Percentiles rank a stretch among this genome's conserved stretches.
Evolutionary conservation across 2,329 filamentous ascomycete species (phyloP).

Genomic region (Fusarium sp.): DNA sequence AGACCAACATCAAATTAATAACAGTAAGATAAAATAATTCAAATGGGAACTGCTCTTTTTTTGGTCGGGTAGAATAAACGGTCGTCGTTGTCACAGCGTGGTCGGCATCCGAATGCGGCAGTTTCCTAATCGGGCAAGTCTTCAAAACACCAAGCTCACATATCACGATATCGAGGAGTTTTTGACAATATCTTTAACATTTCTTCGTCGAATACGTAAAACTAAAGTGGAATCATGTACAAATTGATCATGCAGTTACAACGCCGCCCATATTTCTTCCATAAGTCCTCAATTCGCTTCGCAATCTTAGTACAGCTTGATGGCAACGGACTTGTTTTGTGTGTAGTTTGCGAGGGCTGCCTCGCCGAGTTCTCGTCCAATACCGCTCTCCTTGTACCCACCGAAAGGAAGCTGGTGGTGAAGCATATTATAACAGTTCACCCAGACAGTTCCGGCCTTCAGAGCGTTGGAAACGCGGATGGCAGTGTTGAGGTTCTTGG

Average conservation of each 20-base stretch:
- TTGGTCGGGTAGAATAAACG: neutral
- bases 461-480: conserved; percentile 81
- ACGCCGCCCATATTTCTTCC: conserved; percentile 34
- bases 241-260: conserved; percentile 38
- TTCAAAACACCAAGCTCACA: conserved; percentile 7
- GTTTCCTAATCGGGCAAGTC: conserved; percentile 4
- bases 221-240: conserved; percentile 40
- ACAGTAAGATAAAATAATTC: neutral
- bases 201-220: conserved; percentile 34
- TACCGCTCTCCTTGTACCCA: conserved; percentile 82
- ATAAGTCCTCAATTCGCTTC: conserved; percentile 15
- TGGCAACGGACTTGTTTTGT: conserved; percentile 73
- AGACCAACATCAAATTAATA: neutral
- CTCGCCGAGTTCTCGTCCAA: conserved; percentile 80
- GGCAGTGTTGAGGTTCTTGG: conserved; percentile 82
- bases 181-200: conserved; percentile 32
- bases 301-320: conserved; percentile 51
- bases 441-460: conserved; percentile 75
- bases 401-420: conserved; percentile 75
- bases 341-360: conserved; percentile 75
- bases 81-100: neutral
- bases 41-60: neutral
- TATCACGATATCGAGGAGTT: neutral
- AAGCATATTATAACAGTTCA: conserved; percentile 75
- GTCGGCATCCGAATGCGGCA: neutral